phyloP scores from a whole-genome alignment of 495 filamentous ascomycete genomes.

The Zalerion maritima region DNA sequence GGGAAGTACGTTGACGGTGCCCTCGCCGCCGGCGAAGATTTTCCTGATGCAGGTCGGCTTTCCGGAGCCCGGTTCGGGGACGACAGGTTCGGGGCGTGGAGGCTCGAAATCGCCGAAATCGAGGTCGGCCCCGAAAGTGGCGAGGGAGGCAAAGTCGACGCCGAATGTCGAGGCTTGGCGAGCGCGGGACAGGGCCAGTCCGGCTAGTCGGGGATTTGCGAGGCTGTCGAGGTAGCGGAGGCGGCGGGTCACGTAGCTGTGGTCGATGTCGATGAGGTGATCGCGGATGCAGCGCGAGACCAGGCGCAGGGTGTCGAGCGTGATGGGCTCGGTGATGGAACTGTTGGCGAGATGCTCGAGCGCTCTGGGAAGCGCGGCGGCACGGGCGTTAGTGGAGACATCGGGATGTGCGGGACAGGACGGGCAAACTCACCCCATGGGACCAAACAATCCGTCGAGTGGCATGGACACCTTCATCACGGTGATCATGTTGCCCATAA shows the following conservation, averaged over 20 bases:
- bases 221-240: no score
- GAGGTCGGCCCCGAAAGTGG: conserved; percentile 1
- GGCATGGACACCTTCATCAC: neutral
- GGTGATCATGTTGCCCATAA: conserved; percentile 6
- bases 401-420: conserved; percentile 1
- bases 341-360: neutral
- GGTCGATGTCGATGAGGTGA: no score
- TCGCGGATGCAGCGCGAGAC: no score
- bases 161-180: no score
- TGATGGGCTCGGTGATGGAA: no score
- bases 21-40: neutral
- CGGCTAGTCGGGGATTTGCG: no score
- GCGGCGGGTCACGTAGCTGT: no score
- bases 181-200: no score
- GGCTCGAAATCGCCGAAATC: conserved; percentile 3
- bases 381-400: neutral
- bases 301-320: no score
- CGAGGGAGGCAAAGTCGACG: conserved; percentile 1
- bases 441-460: neutral
- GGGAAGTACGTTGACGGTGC: conserved; percentile 4
- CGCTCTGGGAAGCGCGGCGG: neutral
- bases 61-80: no score
- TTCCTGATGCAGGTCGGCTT: conserved; percentile 1
- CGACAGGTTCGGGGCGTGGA: no score
- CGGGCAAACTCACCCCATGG: neutral